Percentiles rank a stretch among this genome's conserved stretches.
Conservation (phyloP, 2,329 filamentous ascomycete species). For the Cordyceps fumosorosea region DNA sequence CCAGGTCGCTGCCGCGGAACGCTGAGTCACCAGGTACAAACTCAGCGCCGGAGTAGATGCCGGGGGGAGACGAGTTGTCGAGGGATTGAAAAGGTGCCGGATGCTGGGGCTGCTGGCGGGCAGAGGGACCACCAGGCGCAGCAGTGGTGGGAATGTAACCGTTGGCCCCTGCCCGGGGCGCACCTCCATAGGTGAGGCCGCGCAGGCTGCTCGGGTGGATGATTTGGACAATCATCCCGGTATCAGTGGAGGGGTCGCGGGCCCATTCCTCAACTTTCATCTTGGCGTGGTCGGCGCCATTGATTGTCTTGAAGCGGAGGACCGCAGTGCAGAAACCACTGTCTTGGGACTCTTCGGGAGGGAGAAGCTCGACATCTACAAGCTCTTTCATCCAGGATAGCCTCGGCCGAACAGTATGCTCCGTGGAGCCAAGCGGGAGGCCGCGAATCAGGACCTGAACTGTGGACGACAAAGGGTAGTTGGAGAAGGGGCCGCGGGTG, state of each 20-base stretch:
- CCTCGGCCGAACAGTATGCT: conserved; percentile 50
- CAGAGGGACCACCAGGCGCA: conserved; percentile 35
- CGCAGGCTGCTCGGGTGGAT: conserved; percentile 34
- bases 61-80: conserved; percentile 52
- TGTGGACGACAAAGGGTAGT: conserved; percentile 27
- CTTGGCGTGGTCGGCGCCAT: conserved; percentile 51
- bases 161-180: conserved; percentile 15
- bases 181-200: conserved; percentile 20
- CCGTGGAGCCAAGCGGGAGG: conserved; percentile 46
- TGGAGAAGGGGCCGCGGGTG: conserved; percentile 33
- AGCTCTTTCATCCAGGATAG: conserved; percentile 53
- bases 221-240: conserved; percentile 52
- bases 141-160: conserved; percentile 32
- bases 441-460: conserved; percentile 45
- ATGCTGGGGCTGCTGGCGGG: conserved; percentile 46
- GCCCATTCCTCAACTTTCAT: conserved; percentile 49
- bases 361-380: conserved; percentile 43
- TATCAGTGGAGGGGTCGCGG: conserved; percentile 42
- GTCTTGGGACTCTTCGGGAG: conserved; percentile 43
- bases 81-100: conserved; percentile 52
- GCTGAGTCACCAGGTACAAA: conserved; percentile 45
- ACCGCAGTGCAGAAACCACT: conserved; percentile 45
- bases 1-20: conserved; percentile 32
- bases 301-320: conserved; percentile 44
- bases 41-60: conserved; percentile 46